Base-by-base conservation (phyloP, 306 rosid species). In the Dryas octopetala region DNA sequence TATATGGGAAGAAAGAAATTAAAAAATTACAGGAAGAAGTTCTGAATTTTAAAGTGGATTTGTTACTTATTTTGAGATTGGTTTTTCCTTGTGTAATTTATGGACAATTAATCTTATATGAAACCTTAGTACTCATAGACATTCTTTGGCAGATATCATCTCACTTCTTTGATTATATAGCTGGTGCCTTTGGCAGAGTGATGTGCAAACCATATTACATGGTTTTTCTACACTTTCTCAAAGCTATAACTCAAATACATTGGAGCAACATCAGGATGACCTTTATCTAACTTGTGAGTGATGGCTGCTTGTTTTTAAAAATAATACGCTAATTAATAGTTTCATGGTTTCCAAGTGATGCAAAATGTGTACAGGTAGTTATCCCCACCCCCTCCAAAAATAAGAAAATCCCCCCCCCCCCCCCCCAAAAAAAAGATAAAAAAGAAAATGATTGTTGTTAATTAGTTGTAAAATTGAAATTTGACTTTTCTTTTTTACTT, bases 171-270 rank as follows among this genome's bases (percentile, higher is more conserved):
- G 96, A 91, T 81, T 91, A 86, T 23, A 23, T 81, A 84, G 95
- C 85, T 94, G 98, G 98, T 91, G 74, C 74, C 94, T 94, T 72
- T 94, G 98, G 98, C 96, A 95, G 86, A 86, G 86, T 54, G 97
- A 95, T 71, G 85, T 91, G 79, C 96, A 95, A 78, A 81, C 89
- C 72, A 87, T 95, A 58, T 74, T 95, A 80, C 94, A 84, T 76
- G 89, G 96, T 65, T 95, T 91, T 83, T 86, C 96, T 32, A 80
- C 90, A 71, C 83, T 95, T 74, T 74, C 96, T 82, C 93, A 82
- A 74, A 86, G 76, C 85, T 82, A 76, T 78, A 23, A 23, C 23
- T 23, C 93, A 52, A 83, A 84, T n/a, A 81, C 88, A 70, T 80
- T 79, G 71, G 86, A 91, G 80, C 91, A 88, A 73, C 89, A 80